Percentiles rank a stretch among this genome's conserved stretches.
These are phyloP conservation scores for Acrocalymma vagum DNA, from an alignment of 2,329 filamentous ascomycete species.

Conservation along the genomic window DNA sequence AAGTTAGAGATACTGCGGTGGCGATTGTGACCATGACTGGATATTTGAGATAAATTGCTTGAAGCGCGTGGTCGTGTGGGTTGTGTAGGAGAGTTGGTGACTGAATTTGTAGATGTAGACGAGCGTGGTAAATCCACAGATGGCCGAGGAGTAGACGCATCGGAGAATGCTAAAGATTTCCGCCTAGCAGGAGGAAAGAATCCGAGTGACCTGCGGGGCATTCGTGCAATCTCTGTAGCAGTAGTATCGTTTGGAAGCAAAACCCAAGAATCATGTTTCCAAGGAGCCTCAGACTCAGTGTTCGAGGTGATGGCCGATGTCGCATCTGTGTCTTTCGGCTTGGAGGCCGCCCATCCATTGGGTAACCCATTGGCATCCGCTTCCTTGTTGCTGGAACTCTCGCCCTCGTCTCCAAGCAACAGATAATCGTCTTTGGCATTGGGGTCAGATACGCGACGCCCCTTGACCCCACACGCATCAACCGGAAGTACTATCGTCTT, in stretches of 20 bases:
- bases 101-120: slow-evolving; percentile 40
- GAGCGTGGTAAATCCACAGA: slow-evolving; percentile 69
- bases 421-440: slow-evolving; percentile 49
- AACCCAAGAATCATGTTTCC: slow-evolving; percentile 92
- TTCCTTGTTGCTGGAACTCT: slow-evolving; percentile 24
- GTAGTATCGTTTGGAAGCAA: slow-evolving; percentile 74
- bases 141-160: slow-evolving; percentile 70
- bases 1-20: slow-evolving; percentile 48
- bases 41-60: slow-evolving; percentile 49
- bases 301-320: slow-evolving; percentile 44
- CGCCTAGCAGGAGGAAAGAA: slow-evolving; percentile 92
- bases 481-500: slow-evolving; percentile 86
- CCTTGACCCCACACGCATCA: slow-evolving; percentile 86
- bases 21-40: slow-evolving; percentile 38
- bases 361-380: slow-evolving; percentile 33
- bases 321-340: slow-evolving; percentile 41
- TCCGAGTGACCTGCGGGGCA: slow-evolving; percentile 81
- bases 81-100: slow-evolving; percentile 47
- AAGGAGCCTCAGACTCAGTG: slow-evolving; percentile 70
- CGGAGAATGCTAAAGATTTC: slow-evolving; percentile 78
- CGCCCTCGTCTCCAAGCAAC: slow-evolving; percentile 39
- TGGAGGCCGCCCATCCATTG: slow-evolving; percentile 48
- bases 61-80: slow-evolving; percentile 44
- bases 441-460: slow-evolving; percentile 61
- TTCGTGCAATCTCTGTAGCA: slow-evolving; percentile 84